Evolutionary conservation across 164 flowering plant species (phyloP).

Genomic region (Santalum album): DNA sequence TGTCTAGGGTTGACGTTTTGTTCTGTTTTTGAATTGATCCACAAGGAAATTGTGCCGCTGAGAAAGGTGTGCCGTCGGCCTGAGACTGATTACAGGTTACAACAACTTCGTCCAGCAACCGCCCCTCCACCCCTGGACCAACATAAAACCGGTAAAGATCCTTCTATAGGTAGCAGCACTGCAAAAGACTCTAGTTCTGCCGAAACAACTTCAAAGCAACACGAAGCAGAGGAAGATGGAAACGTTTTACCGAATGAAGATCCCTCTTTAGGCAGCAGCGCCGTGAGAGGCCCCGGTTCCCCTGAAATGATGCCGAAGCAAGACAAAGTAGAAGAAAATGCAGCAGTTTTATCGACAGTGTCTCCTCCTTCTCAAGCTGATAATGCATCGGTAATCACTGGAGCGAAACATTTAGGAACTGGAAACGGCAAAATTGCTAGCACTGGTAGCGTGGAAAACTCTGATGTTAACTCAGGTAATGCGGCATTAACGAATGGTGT

Average conservation of each 20-base stretch:
- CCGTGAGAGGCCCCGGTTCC: constrained; percentile 13
- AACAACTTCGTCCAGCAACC: constrained; percentile 57
- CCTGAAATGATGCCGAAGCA: constrained; percentile 20
- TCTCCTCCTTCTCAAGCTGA: constrained; percentile 8
- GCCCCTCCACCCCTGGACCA: constrained; percentile 26
- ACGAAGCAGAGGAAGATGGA: too few species aligned
- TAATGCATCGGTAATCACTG: constrained; percentile 6
- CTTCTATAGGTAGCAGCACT: constrained; percentile 13
- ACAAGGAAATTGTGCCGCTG: constrained; percentile 87
- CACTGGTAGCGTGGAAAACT: constrained; percentile 7
- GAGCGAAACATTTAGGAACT: constrained; percentile 4
- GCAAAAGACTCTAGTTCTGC: too few species aligned
- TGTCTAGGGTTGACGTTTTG: too few species aligned
- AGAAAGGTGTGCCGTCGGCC: constrained; percentile 92
- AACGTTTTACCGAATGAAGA: too few species aligned
- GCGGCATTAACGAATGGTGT: background rate
- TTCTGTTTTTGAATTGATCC: background rate
- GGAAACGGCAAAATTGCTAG: constrained; percentile 10
- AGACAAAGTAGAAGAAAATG: constrained; percentile 8
- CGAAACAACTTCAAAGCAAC: too few species aligned
- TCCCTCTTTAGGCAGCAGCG: too few species aligned
- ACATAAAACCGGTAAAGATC: constrained; percentile 23
- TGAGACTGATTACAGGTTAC: constrained; percentile 85
- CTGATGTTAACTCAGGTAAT: background rate
- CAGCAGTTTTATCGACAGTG: background rate